phyloP scores from a whole-genome alignment of 2,329 filamentous ascomycete genomes.

The Rosellinia necatrix region DNA sequence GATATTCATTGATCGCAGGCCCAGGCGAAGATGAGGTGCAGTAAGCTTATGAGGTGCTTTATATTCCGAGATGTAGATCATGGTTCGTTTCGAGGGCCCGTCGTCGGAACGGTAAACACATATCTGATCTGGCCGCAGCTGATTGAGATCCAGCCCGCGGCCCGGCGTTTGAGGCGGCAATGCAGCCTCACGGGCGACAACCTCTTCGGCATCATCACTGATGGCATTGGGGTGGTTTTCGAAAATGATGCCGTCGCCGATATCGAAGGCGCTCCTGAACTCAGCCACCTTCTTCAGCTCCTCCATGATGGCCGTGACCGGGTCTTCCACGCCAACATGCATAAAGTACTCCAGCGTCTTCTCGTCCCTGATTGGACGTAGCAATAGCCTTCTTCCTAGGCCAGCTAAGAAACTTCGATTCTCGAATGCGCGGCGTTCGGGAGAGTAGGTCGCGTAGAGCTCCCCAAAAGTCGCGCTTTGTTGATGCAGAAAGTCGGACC shows the following conservation, averaged over 20 bases:
- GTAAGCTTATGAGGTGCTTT: conserved; percentile 55
- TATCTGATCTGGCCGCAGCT: conserved; percentile 23
- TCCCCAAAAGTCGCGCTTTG: conserved; percentile 31
- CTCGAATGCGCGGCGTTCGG: conserved; percentile 36
- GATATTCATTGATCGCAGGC: conserved; percentile 50
- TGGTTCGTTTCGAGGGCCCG: conserved; percentile 19
- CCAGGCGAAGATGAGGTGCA: conserved; percentile 45
- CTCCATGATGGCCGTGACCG: conserved; percentile 38
- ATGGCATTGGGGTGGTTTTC: conserved; percentile 39
- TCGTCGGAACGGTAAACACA: conserved; percentile 33
- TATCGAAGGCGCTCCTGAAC: conserved; percentile 23
- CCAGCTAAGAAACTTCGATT: conserved; percentile 30
- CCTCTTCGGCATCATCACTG: conserved; percentile 33
- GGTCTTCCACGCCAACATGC: conserved; percentile 38
- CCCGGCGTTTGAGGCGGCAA: conserved; percentile 28
- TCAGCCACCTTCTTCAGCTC: conserved; percentile 28
- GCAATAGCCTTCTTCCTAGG: conserved; percentile 32
- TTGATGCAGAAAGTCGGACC: conserved; percentile 38
- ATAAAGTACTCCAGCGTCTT: conserved; percentile 42
- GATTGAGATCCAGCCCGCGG: conserved; percentile 23
- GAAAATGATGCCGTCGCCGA: conserved; percentile 39
- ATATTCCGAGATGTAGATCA: conserved; percentile 48
- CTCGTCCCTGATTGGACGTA: conserved; percentile 32
- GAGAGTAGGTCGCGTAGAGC: conserved; percentile 31
- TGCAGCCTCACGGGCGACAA: conserved; percentile 11